Base-by-base conservation (phyloP, 352 stramenopile species). In the Globisporangium parvum region DNA sequence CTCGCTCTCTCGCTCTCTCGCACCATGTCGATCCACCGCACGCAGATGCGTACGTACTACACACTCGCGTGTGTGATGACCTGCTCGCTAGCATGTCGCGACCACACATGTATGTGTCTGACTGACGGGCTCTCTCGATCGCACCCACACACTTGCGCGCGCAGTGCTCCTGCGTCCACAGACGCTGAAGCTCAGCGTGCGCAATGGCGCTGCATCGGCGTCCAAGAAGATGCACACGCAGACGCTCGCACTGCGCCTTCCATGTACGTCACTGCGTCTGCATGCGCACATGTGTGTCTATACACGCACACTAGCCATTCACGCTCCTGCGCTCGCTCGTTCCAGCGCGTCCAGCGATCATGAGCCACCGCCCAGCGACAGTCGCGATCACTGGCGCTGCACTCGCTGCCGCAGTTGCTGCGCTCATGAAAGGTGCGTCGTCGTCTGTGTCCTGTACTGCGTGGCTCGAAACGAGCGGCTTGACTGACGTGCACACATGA, bases 81-180 rank as follows among this genome's bases (percentile, higher is more conserved):
- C n/a, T n/a, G n/a, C n/a, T n/a, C n/a, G n/a, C n/a, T n/a, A n/a
- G n/a, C 33, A 9, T 18, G 31, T 59, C 14, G 8, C 24, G 24
- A 4, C 15, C 33, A 26, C 33, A 24, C 23, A 18, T 44, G 41
- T 9, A 10, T 14, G 49, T 11, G 2, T 20, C 33, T 39, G 14
- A 41, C n/a, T n/a, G n/a, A n/a, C n/a, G n/a, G n/a, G n/a, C 17
- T 1, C 9, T 35, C 20, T 47, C 33, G 26, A 21, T 17, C 3
- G n/a, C n/a, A n/a, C n/a, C n/a, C n/a, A n/a, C n/a, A n/a, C 9
- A 17, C 20, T 47, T 23, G 26, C n/a, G n/a, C n/a, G 14, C 10
- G 35, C 46, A 82, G 73, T 80, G 45, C 50, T 80, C 15, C 66
- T 78, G 60, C 73, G 70, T 18, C 70, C 73, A 49, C 65, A 82